phyloP scores from a whole-genome alignment of 306 rosid species.

The Gastrolobium villosum region DNA sequence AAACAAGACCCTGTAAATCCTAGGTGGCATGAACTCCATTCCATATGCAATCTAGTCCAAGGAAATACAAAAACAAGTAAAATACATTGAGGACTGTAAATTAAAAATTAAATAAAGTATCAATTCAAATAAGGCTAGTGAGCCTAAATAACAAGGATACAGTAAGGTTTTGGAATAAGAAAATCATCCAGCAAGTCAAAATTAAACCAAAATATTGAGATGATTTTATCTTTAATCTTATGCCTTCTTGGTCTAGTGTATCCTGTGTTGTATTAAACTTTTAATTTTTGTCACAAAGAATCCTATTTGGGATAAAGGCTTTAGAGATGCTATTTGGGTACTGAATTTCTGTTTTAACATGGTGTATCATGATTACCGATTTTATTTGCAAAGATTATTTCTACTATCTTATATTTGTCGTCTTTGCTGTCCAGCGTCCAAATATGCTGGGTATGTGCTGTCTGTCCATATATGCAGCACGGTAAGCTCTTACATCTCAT shows the following conservation, averaged over 20 bases:
- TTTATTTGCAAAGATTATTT: slow-evolving; percentile 24
- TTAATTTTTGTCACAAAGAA: background rate
- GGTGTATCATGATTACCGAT: slow-evolving; percentile 23
- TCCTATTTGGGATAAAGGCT: background rate
- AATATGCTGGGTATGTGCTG: slow-evolving; percentile 92
- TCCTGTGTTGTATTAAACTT: background rate
- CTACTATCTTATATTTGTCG: slow-evolving; percentile 34
- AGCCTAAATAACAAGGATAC: background rate
- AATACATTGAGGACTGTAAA: background rate
- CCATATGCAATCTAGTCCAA: background rate
- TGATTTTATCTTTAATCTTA: background rate
- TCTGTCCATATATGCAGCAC: slow-evolving; percentile 95
- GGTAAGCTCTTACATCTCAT: slow-evolving; percentile 59
- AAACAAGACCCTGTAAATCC: too few species aligned
- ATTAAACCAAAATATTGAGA: background rate
- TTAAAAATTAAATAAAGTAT: background rate
- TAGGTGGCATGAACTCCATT: background rate
- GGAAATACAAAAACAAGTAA: background rate
- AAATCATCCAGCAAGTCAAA: background rate
- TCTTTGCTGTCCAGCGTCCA: slow-evolving; percentile 80
- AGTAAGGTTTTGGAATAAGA: background rate
- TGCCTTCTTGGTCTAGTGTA: background rate
- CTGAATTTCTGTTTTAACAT: background rate
- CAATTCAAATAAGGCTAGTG: background rate
- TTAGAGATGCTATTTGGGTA: background rate